A percentile compares a stretch with the other conserved stretches of the same genome.
Evolutionary conservation across 2,329 filamentous ascomycete genomes (phyloP).

Genomic region (Arthrobotrys musiformis): DNA sequence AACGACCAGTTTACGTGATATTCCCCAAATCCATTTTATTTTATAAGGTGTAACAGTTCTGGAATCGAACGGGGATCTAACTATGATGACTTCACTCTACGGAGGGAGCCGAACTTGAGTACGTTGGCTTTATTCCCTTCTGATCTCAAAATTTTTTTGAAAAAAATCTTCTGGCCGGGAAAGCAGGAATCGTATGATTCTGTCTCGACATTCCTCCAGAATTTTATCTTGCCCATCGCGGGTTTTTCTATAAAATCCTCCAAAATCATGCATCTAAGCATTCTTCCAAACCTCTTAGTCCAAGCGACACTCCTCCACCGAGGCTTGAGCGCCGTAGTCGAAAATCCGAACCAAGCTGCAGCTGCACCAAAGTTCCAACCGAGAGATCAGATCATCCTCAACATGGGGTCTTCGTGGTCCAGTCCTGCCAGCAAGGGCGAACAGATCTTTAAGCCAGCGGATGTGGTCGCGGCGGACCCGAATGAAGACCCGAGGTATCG

Average conservation of each 20-base stretch:
- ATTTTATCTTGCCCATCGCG: neutral
- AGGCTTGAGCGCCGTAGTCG: conserved; percentile 16
- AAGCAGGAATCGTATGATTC: conserved; percentile 26
- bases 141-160: neutral
- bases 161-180: neutral
- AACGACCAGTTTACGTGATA: conserved; percentile 32
- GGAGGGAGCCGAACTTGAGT: conserved; percentile 18
- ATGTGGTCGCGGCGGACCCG: conserved; percentile 21
- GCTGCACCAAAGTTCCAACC: conserved; percentile 17
- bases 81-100: conserved; percentile 24
- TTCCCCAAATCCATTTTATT: neutral
- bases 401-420: conserved; percentile 53
- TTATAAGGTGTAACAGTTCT: neutral
- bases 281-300: conserved; percentile 44
- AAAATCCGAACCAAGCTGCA: neutral
- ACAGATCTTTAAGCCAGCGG: conserved; percentile 31
- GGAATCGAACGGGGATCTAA: neutral
- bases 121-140: conserved; percentile 11
- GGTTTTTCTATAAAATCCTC: conserved; percentile 6
- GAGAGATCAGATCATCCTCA: conserved; percentile 33
- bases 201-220: conserved; percentile 13
- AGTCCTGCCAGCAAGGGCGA: neutral
- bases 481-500: conserved; percentile 42
- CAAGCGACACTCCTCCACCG: conserved; percentile 40
- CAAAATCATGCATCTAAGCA: conserved; percentile 45